Conservation (phyloP, 306 rosid genomes). For the Hippophae rhamnoides region DNA sequence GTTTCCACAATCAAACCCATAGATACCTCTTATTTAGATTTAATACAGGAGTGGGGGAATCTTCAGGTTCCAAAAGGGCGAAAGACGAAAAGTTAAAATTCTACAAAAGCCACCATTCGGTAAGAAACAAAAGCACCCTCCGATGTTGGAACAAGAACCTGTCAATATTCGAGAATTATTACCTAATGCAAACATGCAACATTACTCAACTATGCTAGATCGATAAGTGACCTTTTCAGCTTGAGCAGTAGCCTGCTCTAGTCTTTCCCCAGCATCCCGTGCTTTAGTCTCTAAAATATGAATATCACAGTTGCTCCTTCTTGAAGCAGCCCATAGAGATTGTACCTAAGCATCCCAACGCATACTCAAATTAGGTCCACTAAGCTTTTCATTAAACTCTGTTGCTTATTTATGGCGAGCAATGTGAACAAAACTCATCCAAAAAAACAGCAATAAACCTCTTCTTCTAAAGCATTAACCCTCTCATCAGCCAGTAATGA, state of each 20-base stretch:
- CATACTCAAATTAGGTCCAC: constrained; percentile 41
- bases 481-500: constrained; percentile 29
- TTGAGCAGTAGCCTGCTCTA: constrained; percentile 37
- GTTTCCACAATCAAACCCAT: no score
- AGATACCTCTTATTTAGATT: no score
- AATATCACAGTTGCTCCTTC: constrained; percentile 75
- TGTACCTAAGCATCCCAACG: constrained; percentile 54
- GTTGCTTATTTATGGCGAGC: background rate
- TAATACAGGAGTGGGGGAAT: no score
- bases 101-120: background rate
- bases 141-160: background rate
- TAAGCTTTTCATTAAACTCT: constrained; percentile 6
- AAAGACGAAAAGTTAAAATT: background rate
- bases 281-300: constrained; percentile 53
- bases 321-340: constrained; percentile 56
- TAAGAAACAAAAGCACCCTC: background rate
- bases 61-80: background rate
- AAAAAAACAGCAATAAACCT: constrained; percentile 33
- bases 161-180: background rate
- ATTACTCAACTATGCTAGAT: background rate
- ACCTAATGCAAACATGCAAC: background rate
- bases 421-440: background rate
- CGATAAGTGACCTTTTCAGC: constrained; percentile 45
- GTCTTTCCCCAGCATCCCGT: constrained; percentile 45
- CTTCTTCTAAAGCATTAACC: constrained; percentile 48